A percentile compares a stretch with the other conserved stretches of the same genome.
phyloP scores from a whole-genome alignment of 139 green algal genomes.

The Parachlorella kessleri region DNA sequence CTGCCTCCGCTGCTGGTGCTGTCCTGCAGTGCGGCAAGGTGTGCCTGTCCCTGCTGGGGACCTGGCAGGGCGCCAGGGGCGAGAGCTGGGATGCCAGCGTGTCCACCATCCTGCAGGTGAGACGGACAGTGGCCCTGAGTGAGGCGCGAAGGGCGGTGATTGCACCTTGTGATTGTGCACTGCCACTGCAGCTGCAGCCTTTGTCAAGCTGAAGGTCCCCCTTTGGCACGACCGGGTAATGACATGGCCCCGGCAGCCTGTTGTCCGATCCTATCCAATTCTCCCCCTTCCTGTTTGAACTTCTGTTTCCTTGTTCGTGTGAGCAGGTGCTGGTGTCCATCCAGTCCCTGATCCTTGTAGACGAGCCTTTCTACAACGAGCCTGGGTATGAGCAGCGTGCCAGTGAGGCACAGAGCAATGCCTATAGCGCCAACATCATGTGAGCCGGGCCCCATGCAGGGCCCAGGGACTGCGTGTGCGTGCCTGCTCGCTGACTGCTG shows the following conservation, averaged over 20 bases:
- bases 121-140: background rate
- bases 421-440: constrained; percentile 38
- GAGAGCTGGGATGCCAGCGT: constrained; percentile 76
- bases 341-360: constrained; percentile 66
- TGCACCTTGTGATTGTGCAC: too few species aligned
- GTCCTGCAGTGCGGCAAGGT: constrained; percentile 76
- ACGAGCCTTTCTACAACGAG: constrained; percentile 70
- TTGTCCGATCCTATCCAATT: too few species aligned
- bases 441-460: constrained; percentile 32
- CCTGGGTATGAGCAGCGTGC: constrained; percentile 62
- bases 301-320: too few species aligned
- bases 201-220: too few species aligned
- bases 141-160: background rate
- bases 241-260: too few species aligned
- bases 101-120: constrained; percentile 65
- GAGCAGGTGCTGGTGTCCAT: constrained; percentile 77
- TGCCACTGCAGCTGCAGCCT: too few species aligned
- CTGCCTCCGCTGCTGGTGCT: too few species aligned
- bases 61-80: constrained; percentile 65
- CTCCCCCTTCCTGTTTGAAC: too few species aligned
- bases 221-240: too few species aligned
- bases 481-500: too few species aligned
- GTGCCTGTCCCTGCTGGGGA: constrained; percentile 82
- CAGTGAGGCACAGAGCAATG: constrained; percentile 39
- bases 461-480: too few species aligned